These are phyloP conservation scores for Penicilliopsis zonata DNA, from an alignment of 495 filamentous ascomycete genomes.

Conservation along the genomic window DNA sequence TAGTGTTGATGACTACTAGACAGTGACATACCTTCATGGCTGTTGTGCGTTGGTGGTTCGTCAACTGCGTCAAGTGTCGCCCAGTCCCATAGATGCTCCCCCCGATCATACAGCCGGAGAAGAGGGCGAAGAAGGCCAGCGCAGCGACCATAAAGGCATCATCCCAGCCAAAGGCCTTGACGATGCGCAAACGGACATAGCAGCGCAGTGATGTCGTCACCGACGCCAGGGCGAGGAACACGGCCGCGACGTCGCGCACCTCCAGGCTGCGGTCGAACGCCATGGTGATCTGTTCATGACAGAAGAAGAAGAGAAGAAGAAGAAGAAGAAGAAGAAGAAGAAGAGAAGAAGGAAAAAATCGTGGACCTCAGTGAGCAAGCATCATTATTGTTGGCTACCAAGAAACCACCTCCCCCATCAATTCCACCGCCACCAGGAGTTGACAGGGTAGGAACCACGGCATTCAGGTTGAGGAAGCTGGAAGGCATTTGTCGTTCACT, in stretches of 20 bases:
- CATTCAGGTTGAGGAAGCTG: too few relatives aligned
- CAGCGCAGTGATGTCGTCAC: slow-evolving; percentile 27
- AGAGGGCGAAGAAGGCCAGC: slow-evolving; percentile 25
- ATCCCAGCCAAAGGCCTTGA: slow-evolving; percentile 34
- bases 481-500: too few relatives aligned
- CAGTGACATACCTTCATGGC: slow-evolving; percentile 23
- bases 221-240: slow-evolving; percentile 23
- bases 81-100: slow-evolving; percentile 27
- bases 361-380: too few relatives aligned
- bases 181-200: slow-evolving; percentile 27
- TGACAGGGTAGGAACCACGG: too few relatives aligned
- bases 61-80: slow-evolving; percentile 12
- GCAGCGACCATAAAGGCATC: slow-evolving; percentile 28
- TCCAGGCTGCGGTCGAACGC: slow-evolving; percentile 18
- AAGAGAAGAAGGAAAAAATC: too few relatives aligned
- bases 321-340: too few relatives aligned
- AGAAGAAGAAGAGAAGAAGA: too few relatives aligned
- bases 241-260: slow-evolving; percentile 22
- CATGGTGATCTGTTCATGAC: too few relatives aligned
- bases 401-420: too few relatives aligned
- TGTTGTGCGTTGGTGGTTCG: slow-evolving; percentile 14
- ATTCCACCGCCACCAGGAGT: too few relatives aligned
- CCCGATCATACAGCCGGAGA: slow-evolving; percentile 28
- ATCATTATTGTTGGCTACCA: too few relatives aligned
- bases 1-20: background rate